Evolutionary conservation across 148 eudicot genomes (phyloP).

Genomic region (Dysphania ambrosioides): DNA sequence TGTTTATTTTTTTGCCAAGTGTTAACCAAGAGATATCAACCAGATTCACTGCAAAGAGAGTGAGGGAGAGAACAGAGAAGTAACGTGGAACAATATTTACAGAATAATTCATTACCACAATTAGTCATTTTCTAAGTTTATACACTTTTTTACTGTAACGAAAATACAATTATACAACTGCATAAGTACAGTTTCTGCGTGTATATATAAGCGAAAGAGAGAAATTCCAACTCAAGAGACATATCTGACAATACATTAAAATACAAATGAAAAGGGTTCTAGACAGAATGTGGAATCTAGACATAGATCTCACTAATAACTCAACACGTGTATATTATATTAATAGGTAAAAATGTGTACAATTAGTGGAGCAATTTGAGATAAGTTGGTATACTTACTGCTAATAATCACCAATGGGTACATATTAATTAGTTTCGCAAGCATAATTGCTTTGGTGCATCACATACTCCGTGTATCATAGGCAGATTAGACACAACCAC

Average conservation of each 20-base stretch:
- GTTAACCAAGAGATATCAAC: not conserved
- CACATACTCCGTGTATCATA: no score
- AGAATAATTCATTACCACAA: no score
- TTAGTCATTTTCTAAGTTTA: no score
- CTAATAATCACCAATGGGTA: no score
- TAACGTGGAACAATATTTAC: no score
- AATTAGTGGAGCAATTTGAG: not conserved
- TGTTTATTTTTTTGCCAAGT: not conserved
- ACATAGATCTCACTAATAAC: constrained; percentile 13
- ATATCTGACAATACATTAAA: not conserved
- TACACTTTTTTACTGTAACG: no score
- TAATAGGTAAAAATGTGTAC: not conserved
- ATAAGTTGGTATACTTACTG: not conserved
- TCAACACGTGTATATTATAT: constrained; percentile 17
- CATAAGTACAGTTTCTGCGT: not conserved
- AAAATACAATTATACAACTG: no score
- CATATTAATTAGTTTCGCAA: not conserved
- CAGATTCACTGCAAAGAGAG: no score
- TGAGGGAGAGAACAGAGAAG: not conserved
- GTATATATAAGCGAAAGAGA: no score
- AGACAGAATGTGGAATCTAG: constrained; percentile 14
- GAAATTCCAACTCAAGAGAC: not conserved
- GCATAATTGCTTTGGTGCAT: not conserved
- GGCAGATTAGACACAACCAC: no score
- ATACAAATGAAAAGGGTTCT: constrained; percentile 16